phyloP scores from a whole-genome alignment of 2,329 filamentous ascomycete genomes.

The Mycosphaerella sp. region DNA sequence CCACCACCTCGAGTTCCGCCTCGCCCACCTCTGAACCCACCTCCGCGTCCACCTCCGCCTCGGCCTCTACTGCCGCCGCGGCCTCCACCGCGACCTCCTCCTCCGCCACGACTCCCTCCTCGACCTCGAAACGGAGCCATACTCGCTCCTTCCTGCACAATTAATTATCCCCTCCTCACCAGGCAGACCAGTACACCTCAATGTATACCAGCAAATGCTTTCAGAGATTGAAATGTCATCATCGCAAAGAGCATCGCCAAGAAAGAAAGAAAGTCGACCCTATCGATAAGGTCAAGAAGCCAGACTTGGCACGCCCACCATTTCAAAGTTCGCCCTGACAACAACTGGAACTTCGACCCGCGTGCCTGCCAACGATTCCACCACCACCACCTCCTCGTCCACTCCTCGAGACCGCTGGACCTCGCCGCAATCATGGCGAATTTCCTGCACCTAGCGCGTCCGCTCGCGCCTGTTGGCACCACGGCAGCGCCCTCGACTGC shows the following conservation, averaged over 20 bases:
- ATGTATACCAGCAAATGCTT: too few relatives aligned
- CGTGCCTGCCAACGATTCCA: slow-evolving; percentile 4
- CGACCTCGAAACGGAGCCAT: slow-evolving; percentile 30
- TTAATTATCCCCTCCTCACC: too few relatives aligned
- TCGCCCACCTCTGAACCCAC: slow-evolving; percentile 26
- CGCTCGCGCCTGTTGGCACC: slow-evolving; percentile 74
- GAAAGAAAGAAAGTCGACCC: background rate
- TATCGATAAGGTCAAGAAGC: background rate
- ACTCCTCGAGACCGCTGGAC: slow-evolving; percentile 5
- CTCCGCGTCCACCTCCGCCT: slow-evolving; percentile 24
- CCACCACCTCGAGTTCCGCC: slow-evolving; percentile 29
- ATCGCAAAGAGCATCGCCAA: background rate
- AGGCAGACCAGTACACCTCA: too few relatives aligned
- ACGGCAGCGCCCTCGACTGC: slow-evolving; percentile 72
- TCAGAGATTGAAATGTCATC: background rate
- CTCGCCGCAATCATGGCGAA: slow-evolving; percentile 47
- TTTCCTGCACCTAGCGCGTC: slow-evolving; percentile 92
- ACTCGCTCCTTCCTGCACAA: background rate
- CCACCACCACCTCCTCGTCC: slow-evolving; percentile 3
- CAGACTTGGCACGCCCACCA: slow-evolving; percentile 1
- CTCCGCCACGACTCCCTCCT: slow-evolving; percentile 29
- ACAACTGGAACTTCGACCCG: slow-evolving; percentile 4
- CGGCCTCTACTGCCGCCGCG: slow-evolving; percentile 28
- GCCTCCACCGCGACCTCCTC: slow-evolving; percentile 25
- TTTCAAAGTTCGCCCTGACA: background rate